Percentiles rank a stretch among this genome's conserved stretches.
Conservation (phyloP, 2,329 filamentous ascomycete species). For the Fusarium sp. region DNA sequence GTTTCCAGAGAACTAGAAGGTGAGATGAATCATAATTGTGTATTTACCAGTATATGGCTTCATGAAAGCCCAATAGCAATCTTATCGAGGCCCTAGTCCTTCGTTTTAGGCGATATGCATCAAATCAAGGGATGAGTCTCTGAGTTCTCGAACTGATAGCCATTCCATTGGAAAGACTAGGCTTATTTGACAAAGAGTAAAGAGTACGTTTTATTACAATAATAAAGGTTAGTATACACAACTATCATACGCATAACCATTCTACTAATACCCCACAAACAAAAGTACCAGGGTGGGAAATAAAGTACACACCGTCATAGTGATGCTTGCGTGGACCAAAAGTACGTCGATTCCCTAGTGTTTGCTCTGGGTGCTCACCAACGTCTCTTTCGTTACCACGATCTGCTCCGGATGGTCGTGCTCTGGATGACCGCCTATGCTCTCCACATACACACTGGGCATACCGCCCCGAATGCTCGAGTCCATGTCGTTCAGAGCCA, state of each 20-base stretch:
- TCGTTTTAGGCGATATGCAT: too few relatives aligned
- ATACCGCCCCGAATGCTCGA: neutral
- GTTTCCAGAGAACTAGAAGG: too few relatives aligned
- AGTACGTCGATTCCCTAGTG: neutral
- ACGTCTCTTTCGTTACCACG: neutral
- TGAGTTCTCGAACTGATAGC: too few relatives aligned
- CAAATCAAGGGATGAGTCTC: too few relatives aligned
- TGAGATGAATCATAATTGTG: too few relatives aligned
- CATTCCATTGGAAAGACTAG: too few relatives aligned
- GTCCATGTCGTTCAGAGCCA: constrained; percentile 39
- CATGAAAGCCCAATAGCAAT: too few relatives aligned
- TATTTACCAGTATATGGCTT: too few relatives aligned
- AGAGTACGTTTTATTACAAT: too few relatives aligned
- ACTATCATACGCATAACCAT: neutral
- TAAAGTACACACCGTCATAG: neutral
- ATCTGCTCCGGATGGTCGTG: neutral
- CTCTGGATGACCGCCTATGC: neutral
- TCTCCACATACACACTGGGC: neutral
- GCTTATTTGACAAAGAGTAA: too few relatives aligned
- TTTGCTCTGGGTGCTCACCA: neutral
- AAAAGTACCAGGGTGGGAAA: neutral
- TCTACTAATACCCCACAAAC: neutral
- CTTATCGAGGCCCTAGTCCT: too few relatives aligned
- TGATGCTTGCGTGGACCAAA: neutral
- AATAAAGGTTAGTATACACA: too few relatives aligned